Base-by-base conservation (phyloP, 164 flowering plant genomes). In the Platanus orientalis region DNA sequence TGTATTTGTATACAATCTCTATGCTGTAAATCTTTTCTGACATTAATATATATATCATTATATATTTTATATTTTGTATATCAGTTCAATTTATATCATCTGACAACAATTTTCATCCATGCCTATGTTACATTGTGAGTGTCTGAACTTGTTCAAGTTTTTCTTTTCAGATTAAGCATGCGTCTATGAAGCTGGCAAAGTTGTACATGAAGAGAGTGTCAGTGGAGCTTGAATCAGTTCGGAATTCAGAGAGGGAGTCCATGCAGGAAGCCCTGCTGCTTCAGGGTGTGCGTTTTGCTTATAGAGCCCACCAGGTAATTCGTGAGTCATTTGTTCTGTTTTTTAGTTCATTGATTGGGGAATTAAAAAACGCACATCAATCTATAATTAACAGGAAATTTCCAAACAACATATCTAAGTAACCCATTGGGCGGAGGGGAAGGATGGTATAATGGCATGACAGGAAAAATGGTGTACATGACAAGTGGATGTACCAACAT, bases 241-340 rank as follows among this genome's bases (percentile, higher is more conserved):
- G 74, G 34, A 72, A 64, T 51, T 66, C 71, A 49, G 90, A 85
- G 23, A 80, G 75, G 65, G 90, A 85, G 65, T 76, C 77, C 19
- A 66, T 72, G 27, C 87, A 80, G 67, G 94, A 84, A 67, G 80
- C 79, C 26, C 75, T 88, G 58, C 76, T 88, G 57, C 87, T 78
- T 56, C 89, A 85, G 64, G 88, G 87, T 27, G 83, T 85, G 53
- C 80, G 73, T 50, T 88, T 88, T 76, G 90, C 87, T 12, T 84
- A 81, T 59, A 78, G 84, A 32, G 77, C 83, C 54, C 87, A 85
- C 70, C 89, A 88, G 87, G 94, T 88, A 72, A 66, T 11, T 30
- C 36, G 66, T 11, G 54, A 64, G 44, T 57, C 48, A 2, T 49
- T 36, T 36, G 30, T 17, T 29, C 47, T 3, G 27, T 27, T 27